A percentile compares a stretch with the other conserved stretches of the same genome.
Conservation (phyloP, 495 filamentous ascomycete genomes). For the Polyplosphaeria fusca region DNA sequence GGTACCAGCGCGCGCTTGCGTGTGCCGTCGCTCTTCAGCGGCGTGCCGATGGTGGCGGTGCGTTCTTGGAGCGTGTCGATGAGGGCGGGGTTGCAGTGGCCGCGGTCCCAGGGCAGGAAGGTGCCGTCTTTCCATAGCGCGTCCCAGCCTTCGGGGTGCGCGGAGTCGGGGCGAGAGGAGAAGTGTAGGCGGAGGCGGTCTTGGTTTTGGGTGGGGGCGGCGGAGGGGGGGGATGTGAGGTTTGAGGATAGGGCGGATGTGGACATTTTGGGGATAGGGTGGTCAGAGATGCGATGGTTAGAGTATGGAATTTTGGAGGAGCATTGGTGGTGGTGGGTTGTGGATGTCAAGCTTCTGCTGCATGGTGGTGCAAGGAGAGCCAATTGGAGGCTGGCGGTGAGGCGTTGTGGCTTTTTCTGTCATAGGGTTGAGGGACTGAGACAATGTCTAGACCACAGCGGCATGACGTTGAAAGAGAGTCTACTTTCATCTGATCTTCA, state of each 20-base stretch:
- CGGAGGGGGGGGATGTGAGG: neutral
- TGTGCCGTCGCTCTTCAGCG: constrained; percentile 40
- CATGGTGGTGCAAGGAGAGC: too few relatives aligned
- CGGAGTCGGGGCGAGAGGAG: constrained; percentile 8
- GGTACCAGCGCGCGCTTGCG: constrained; percentile 44
- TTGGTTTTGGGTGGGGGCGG: constrained; percentile 15
- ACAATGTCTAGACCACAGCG: too few relatives aligned
- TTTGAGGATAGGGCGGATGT: neutral
- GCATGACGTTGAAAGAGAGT: too few relatives aligned
- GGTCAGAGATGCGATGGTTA: neutral
- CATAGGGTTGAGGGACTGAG: too few relatives aligned
- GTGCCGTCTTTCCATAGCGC: constrained; percentile 60
- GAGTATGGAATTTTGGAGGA: neutral
- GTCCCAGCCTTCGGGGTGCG: constrained; percentile 50
- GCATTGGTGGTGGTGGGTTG: neutral
- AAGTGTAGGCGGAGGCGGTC: constrained; percentile 36
- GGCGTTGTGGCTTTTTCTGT: too few relatives aligned
- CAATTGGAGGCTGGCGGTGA: too few relatives aligned
- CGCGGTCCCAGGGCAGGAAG: constrained; percentile 68
- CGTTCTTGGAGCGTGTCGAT: constrained; percentile 55
- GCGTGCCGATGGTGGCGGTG: constrained; percentile 47
- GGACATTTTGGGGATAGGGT: neutral
- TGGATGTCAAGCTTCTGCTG: neutral
- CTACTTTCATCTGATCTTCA: too few relatives aligned
- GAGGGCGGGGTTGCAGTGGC: constrained; percentile 64